Evolutionary conservation across 176 grass and related monocot genomes (phyloP).

Genomic region (Elymus sibiricus): DNA sequence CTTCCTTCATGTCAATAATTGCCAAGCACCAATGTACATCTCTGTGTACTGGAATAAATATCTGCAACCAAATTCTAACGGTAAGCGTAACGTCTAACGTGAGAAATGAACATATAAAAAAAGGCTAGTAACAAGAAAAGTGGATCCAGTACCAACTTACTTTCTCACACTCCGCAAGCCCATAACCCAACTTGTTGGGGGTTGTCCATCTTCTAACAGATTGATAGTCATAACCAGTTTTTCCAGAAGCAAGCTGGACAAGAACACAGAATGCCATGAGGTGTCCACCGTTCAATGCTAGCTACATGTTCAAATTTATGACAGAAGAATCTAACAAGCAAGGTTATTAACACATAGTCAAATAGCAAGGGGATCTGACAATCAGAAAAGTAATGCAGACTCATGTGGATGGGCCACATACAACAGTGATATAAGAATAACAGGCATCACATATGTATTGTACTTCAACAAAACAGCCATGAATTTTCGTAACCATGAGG

Average conservation of each 20-base stretch:
- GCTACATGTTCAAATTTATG: neutral
- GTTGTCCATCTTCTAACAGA: slow-evolving; percentile 94
- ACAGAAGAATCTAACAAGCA: neutral
- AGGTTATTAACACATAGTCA: neutral
- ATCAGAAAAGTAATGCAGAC: neutral
- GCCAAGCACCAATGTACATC: slow-evolving; percentile 75
- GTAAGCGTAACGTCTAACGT: slow-evolving; percentile 30
- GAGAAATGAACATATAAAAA: slow-evolving; percentile 4
- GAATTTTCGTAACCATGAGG: neutral
- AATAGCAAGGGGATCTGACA: neutral
- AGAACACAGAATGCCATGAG: slow-evolving; percentile 16
- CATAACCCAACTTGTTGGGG: slow-evolving; percentile 70
- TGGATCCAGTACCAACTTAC: slow-evolving; percentile 25
- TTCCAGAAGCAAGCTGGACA: slow-evolving; percentile 55
- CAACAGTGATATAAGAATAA: neutral
- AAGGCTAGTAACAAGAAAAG: neutral
- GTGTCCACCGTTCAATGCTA: neutral
- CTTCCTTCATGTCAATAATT: slow-evolving; percentile 77
- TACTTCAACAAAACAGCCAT: neutral
- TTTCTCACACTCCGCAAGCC: slow-evolving; percentile 69
- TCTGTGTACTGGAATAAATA: slow-evolving; percentile 89
- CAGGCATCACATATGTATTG: neutral
- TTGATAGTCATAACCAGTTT: slow-evolving; percentile 61
- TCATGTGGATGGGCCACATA: neutral
- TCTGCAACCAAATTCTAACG: slow-evolving; percentile 54